Base-by-base conservation (phyloP, 257 asterid species). In the Gynochthodes officinalis region DNA sequence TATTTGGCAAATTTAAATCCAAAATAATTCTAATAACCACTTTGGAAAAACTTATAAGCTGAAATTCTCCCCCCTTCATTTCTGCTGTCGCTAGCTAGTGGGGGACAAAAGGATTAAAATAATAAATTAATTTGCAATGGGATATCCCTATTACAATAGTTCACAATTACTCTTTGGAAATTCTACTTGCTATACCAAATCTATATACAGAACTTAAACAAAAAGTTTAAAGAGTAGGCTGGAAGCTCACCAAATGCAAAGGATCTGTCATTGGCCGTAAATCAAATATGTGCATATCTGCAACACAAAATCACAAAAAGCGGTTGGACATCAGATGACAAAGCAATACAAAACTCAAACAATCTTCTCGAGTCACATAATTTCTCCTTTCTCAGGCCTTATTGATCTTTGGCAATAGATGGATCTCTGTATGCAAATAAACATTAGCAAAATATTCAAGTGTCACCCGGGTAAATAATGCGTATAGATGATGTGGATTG, bases 211-310 rank as follows among this genome's bases (percentile, higher is more conserved):
- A 67, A 32, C 52, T n/a, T 44, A n/a, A 15, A 27, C 50, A 78
- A 70, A 76, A 59, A 55, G 64, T 68, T 74, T 71, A 40, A 77
- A 62, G 63, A 71, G 79, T 53, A 74, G 53, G 71, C 72, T 42
- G 75, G 70, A 76, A 73, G 66, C 95, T 87, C 84, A 93, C 98
- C 97, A 93, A 85, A 86, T 89, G 84, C 78, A 93, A 75, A 82
- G 96, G 93, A 84, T 93, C 98, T 67, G 83, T 69, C 88, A 87
- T 85, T 12, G 97, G 97, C 85, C 82, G 85, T 90, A 87, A 85
- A 79, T 92, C 98, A 86, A 90, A 93, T 44, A 93, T 78, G 80
- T 85, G 87, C 97, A 93, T 90, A 85, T 93, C 98, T 93, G 86
- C 90, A 83, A 74, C 42, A 70, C 76, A 81, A 81, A 76, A 81